Conservation (phyloP, 2,329 filamentous ascomycete species). For the Remersonia thermophila region DNA sequence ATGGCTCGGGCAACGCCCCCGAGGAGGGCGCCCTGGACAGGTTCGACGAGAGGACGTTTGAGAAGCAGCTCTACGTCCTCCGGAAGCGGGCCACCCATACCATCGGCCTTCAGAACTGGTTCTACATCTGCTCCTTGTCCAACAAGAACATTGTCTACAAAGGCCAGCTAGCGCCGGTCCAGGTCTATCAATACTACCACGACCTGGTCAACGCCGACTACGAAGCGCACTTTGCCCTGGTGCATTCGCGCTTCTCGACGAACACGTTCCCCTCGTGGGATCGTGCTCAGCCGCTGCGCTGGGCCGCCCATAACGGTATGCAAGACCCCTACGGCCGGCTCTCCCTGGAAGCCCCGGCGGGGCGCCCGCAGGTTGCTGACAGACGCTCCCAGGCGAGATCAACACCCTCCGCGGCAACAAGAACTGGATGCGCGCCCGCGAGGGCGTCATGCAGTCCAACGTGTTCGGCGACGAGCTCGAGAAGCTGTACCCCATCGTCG, state of each 20-base stretch:
- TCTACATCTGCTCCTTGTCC: constrained; percentile 90
- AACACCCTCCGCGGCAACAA: constrained; percentile 96
- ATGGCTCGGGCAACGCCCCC: constrained; percentile 69
- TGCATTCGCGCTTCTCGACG: constrained; percentile 94
- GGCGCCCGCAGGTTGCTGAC: too few relatives aligned
- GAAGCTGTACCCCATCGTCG: constrained; percentile 81
- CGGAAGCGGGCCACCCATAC: constrained; percentile 91
- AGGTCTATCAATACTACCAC: constrained; percentile 97
- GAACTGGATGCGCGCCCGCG: constrained; percentile 98
- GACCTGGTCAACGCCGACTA: constrained; percentile 95
- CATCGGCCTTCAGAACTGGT: constrained; percentile 95
- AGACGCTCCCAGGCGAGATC: constrained; percentile 63
- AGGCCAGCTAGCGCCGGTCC: constrained; percentile 83
- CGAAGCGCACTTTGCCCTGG: constrained; percentile 90
- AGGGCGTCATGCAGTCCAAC: constrained; percentile 87
- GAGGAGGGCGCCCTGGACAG: constrained; percentile 63
- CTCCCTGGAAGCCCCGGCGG: too few relatives aligned
- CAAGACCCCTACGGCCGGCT: too few relatives aligned
- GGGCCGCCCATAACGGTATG: constrained; percentile 89
- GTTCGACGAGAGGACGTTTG: constrained; percentile 79
- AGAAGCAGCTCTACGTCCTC: constrained; percentile 85
- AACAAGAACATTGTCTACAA: constrained; percentile 99
- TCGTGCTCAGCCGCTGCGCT: constrained; percentile 86
- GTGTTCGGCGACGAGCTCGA: constrained; percentile 89
- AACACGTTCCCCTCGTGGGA: constrained; percentile 99